Conservation (phyloP, 257 asterid genomes). For the Cynanchum wilfordii region DNA sequence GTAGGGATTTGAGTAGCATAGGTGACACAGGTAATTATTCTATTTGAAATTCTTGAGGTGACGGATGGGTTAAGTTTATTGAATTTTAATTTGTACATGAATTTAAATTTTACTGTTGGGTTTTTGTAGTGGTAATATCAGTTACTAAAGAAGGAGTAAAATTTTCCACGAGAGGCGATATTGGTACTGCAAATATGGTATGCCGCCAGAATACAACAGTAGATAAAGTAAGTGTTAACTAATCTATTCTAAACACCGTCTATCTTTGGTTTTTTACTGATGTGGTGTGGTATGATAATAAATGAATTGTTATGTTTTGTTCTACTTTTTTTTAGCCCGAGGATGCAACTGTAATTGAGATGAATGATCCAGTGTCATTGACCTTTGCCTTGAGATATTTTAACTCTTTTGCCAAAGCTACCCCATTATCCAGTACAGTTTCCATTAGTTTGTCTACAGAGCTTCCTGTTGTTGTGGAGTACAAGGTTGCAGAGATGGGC, state of each 20-base stretch:
- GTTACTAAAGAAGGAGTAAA: slow-evolving; percentile 97
- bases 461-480: slow-evolving; percentile 88
- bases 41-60: neutral
- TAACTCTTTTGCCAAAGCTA: slow-evolving; percentile 81
- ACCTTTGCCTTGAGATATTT: slow-evolving; percentile 79
- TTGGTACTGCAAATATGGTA: slow-evolving; percentile 80
- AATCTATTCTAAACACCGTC: slow-evolving; percentile 22
- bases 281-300: neutral
- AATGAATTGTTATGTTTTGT: neutral
- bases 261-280: slow-evolving; percentile 22
- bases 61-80: slow-evolving; percentile 5
- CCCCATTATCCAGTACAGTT: slow-evolving; percentile 61
- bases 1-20: slow-evolving; percentile 39
- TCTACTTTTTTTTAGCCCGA: slow-evolving; percentile 56
- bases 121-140: slow-evolving; percentile 73
- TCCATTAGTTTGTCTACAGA: slow-evolving; percentile 74
- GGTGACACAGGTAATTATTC: slow-evolving; percentile 32
- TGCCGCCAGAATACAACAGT: slow-evolving; percentile 91
- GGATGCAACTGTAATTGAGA: slow-evolving; percentile 71
- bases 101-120: slow-evolving; percentile 17
- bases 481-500: slow-evolving; percentile 95
- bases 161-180: slow-evolving; percentile 93
- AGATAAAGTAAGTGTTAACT: slow-evolving; percentile 55
- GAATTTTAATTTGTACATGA: slow-evolving; percentile 38
- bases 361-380: slow-evolving; percentile 80